phyloP scores from a whole-genome alignment of 768 basidiomycete genomes.

The Sutorius australiensis region DNA sequence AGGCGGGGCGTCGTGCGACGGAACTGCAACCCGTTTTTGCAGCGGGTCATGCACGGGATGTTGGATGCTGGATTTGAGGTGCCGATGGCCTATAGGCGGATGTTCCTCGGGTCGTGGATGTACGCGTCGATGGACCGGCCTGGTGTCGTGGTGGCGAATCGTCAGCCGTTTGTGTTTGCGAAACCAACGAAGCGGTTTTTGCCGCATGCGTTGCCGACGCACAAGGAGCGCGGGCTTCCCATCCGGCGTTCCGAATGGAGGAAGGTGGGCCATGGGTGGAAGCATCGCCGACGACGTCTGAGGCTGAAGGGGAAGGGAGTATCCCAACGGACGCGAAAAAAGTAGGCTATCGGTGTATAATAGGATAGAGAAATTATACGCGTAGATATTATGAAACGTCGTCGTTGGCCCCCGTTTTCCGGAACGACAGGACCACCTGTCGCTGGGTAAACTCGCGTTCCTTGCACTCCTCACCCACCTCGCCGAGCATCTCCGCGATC shows the following conservation, averaged over 20 bases:
- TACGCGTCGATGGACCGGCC: slow-evolving; percentile 17
- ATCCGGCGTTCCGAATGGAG: slow-evolving; percentile 28
- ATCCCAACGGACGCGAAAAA: slow-evolving; percentile 25
- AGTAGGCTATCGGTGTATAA: slow-evolving; percentile 25
- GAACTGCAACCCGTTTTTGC: slow-evolving; percentile 34
- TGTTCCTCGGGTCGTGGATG: slow-evolving; percentile 38
- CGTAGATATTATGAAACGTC: slow-evolving; percentile 11
- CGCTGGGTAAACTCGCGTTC: slow-evolving; percentile 37
- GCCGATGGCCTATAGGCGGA: slow-evolving; percentile 37
- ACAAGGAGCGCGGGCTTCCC: slow-evolving; percentile 36
- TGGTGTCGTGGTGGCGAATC: slow-evolving; percentile 11
- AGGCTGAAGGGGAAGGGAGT: not conserved
- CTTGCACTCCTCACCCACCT: slow-evolving; percentile 54
- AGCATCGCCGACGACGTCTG: slow-evolving; percentile 11
- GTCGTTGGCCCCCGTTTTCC: slow-evolving; percentile 24
- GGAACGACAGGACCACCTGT: slow-evolving; percentile 42
- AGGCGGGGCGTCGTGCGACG: slow-evolving; percentile 22
- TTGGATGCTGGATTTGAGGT: slow-evolving; percentile 36
- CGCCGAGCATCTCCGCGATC: slow-evolving; percentile 40
- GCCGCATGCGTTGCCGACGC: slow-evolving; percentile 23
- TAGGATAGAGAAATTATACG: slow-evolving; percentile 13
- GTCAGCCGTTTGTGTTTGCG: slow-evolving; percentile 29
- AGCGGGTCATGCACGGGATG: slow-evolving; percentile 39
- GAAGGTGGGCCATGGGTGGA: slow-evolving; percentile 18
- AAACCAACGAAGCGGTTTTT: slow-evolving; percentile 17